Evolutionary conservation across 2,329 filamentous ascomycete genomes (phyloP).

Genomic region (Cryphonectria carpinicola): DNA sequence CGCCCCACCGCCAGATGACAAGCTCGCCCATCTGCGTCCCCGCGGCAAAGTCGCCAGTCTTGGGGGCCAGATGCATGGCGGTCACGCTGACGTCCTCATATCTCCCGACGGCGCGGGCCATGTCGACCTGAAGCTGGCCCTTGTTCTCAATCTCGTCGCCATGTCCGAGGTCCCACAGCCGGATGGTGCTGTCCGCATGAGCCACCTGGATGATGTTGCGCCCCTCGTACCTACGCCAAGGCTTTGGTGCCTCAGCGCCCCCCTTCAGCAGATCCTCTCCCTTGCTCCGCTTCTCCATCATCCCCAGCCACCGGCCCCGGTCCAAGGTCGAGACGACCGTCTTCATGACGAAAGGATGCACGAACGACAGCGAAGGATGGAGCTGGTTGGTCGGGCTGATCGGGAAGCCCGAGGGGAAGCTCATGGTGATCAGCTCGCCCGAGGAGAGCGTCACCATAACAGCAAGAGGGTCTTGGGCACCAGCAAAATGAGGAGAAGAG

Average conservation of each 20-base stretch:
- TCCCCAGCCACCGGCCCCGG: constrained; percentile 82
- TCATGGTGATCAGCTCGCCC: constrained; percentile 86
- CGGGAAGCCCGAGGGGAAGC: constrained; percentile 88
- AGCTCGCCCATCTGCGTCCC: constrained; percentile 85
- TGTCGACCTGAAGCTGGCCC: constrained; percentile 79
- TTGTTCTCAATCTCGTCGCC: constrained; percentile 92
- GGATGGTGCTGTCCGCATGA: constrained; percentile 88
- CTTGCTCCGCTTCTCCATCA: constrained; percentile 81
- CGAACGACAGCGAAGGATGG: constrained; percentile 82
- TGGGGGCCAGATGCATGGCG: constrained; percentile 77
- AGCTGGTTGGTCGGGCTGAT: constrained; percentile 93
- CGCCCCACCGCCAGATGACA: constrained; percentile 85
- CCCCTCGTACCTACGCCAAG: constrained; percentile 76
- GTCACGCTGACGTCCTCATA: constrained; percentile 77
- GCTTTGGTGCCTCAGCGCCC: constrained; percentile 72
- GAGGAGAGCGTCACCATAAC: constrained; percentile 79
- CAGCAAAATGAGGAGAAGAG: constrained; percentile 80
- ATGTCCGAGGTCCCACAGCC: constrained; percentile 90
- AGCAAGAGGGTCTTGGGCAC: constrained; percentile 88
- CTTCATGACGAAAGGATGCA: constrained; percentile 85
- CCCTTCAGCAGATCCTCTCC: constrained; percentile 80
- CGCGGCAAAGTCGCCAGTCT: constrained; percentile 81
- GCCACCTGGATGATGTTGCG: constrained; percentile 85
- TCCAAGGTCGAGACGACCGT: constrained; percentile 74
- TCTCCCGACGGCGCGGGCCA: constrained; percentile 81